Conservation (phyloP, 2,329 filamentous ascomycete genomes). For the Sporothrix phasma region DNA sequence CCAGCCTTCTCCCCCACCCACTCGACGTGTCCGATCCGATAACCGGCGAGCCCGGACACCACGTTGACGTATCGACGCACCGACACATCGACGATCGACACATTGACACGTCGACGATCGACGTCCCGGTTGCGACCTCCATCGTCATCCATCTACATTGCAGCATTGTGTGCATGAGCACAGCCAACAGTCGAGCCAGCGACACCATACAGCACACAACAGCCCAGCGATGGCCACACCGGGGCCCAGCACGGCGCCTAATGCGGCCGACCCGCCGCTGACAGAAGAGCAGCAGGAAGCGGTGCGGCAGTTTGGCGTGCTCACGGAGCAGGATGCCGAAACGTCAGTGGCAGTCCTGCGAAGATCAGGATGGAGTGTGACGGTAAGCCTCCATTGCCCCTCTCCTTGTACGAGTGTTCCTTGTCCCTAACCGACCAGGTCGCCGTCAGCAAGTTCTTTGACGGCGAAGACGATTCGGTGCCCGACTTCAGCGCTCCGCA, state of each 20-base stretch:
- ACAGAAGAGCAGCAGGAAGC: slow-evolving; percentile 70
- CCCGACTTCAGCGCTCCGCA: slow-evolving; percentile 51
- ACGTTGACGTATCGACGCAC: too few species aligned
- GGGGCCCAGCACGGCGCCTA: slow-evolving; percentile 46
- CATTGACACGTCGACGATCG: background rate
- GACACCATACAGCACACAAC: too few species aligned
- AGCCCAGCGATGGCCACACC: slow-evolving; percentile 16
- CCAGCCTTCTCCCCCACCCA: too few species aligned
- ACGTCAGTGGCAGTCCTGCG: slow-evolving; percentile 71
- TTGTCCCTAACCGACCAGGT: slow-evolving; percentile 47
- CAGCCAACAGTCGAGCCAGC: too few species aligned
- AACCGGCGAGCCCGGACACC: too few species aligned
- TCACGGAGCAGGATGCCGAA: slow-evolving; percentile 72
- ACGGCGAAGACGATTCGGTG: slow-evolving; percentile 52
- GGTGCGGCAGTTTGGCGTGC: slow-evolving; percentile 76
- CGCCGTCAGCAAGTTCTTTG: slow-evolving; percentile 94
- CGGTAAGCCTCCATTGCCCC: slow-evolving; percentile 39
- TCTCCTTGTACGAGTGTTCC: background rate
- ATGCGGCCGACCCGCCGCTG: slow-evolving; percentile 33
- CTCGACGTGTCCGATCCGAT: background rate
- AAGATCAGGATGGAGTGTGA: slow-evolving; percentile 92
- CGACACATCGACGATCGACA: too few species aligned
- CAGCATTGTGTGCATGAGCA: background rate
- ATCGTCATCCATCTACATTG: background rate
- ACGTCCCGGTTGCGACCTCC: background rate